Evolutionary conservation across 2,329 filamentous ascomycete species (phyloP).

Genomic region (Trichoderma atrobrunneum): DNA sequence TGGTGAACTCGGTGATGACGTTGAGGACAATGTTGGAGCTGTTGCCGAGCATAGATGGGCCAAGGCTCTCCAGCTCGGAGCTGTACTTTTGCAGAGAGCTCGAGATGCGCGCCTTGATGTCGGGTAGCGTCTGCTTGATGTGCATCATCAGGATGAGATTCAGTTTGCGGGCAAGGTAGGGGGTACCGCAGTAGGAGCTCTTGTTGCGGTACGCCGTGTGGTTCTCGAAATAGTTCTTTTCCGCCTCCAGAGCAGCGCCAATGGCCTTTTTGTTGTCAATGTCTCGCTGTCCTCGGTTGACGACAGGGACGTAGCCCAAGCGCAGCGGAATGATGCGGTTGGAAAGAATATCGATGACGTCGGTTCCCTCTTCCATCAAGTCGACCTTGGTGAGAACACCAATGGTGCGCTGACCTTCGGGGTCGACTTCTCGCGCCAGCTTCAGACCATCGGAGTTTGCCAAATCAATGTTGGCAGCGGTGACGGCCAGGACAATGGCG

Average conservation of each 20-base stretch:
- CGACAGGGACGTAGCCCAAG: conserved; percentile 93
- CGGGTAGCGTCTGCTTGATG: conserved; percentile 98
- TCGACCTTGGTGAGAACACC: conserved; percentile 98
- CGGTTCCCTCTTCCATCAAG: conserved; percentile 97
- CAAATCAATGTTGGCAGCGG: conserved; percentile 94
- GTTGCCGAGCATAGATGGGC: conserved; percentile 94
- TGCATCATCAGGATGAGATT: conserved; percentile 99
- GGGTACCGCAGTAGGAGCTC: conserved; percentile 96
- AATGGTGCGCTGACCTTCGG: conserved; percentile 95
- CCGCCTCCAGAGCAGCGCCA: conserved; percentile 82
- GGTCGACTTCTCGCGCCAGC: conserved; percentile 92
- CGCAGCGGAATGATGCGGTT: conserved; percentile 94
- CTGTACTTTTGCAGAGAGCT: conserved; percentile 90
- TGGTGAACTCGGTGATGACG: conserved; percentile 98
- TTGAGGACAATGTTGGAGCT: conserved; percentile 95
- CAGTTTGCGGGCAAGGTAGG: conserved; percentile 92
- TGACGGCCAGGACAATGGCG: conserved; percentile 95
- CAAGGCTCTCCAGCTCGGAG: conserved; percentile 75
- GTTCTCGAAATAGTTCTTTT: conserved; percentile 97
- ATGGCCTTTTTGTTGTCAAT: conserved; percentile 99
- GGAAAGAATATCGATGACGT: conserved; percentile 97
- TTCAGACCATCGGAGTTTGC: conserved; percentile 98
- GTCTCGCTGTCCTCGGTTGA: conserved; percentile 95
- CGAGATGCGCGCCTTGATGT: conserved; percentile 97
- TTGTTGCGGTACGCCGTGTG: conserved; percentile 99